Evolutionary conservation across 2,329 filamentous ascomycete genomes (phyloP).

Genomic region (Lachnellula subtilissima): DNA sequence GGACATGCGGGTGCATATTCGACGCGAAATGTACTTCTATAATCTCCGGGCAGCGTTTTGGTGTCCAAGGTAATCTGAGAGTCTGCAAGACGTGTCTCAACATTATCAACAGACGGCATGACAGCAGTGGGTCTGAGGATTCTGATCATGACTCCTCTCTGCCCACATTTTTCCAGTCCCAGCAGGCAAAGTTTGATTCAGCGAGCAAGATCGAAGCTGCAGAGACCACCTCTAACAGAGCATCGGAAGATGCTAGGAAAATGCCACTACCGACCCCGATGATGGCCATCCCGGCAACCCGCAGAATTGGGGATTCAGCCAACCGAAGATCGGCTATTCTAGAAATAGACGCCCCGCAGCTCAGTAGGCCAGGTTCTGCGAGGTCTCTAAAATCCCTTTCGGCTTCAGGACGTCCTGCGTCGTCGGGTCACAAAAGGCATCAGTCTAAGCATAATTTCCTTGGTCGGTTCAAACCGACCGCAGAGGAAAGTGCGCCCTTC

Average conservation of each 20-base stretch:
- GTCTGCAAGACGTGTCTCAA: conserved; percentile 91
- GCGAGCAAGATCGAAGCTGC: conserved; percentile 36
- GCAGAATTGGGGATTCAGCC: conserved; percentile 65
- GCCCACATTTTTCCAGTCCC: conserved; percentile 55
- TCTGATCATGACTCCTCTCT: conserved; percentile 73
- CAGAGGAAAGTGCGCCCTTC: conserved; percentile 84
- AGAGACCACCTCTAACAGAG: conserved; percentile 21
- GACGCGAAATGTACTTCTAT: conserved; percentile 92
- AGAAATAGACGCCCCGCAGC: conserved; percentile 79
- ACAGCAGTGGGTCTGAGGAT: conserved; percentile 81
- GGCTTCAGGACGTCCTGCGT: conserved; percentile 62
- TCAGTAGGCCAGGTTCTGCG: conserved; percentile 89
- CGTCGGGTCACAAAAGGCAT: conserved; percentile 75
- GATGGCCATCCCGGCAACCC: conserved; percentile 65
- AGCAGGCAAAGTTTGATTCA: conserved; percentile 42
- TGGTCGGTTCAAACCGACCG: conserved; percentile 64
- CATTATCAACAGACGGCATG: conserved; percentile 85
- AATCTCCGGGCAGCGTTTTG: conserved; percentile 84
- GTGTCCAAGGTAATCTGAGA: conserved; percentile 75
- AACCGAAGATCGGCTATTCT: conserved; percentile 84
- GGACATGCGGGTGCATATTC: conserved; percentile 96
- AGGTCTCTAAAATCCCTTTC: conserved; percentile 76
- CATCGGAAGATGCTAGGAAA: conserved; percentile 33
- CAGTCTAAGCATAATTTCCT: conserved; percentile 84
- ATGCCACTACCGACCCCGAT: conserved; percentile 60